phyloP scores from a whole-genome alignment of 1,284 basidiomycete genomes.

The Amylostereum areolatum region DNA sequence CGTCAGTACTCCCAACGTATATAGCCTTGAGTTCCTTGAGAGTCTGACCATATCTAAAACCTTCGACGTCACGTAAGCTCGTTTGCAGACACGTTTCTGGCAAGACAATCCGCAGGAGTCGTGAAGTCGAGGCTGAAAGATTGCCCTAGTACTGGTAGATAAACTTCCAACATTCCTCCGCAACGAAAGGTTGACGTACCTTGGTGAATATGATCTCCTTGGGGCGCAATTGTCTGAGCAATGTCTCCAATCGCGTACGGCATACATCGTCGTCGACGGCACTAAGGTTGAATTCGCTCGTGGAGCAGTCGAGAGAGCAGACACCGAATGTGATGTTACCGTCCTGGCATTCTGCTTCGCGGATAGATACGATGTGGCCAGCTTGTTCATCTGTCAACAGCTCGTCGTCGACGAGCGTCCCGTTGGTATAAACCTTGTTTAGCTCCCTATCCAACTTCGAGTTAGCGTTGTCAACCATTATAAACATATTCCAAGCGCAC shows the following conservation, averaged over 20 bases:
- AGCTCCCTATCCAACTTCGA: conserved; percentile 64
- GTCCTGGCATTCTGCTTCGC: conserved; percentile 50
- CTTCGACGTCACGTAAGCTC: conserved; percentile 77
- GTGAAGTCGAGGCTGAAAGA: conserved; percentile 74
- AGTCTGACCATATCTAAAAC: conserved; percentile 70
- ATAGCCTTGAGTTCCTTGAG: conserved; percentile 64
- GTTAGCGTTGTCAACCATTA: conserved; percentile 18
- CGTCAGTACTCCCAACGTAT: conserved; percentile 44
- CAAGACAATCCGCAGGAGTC: conserved; percentile 75
- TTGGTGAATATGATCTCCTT: conserved; percentile 94
- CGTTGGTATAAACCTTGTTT: conserved; percentile 94
- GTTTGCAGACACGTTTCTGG: conserved; percentile 85
- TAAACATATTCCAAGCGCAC: conserved; percentile 22
- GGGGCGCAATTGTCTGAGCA: conserved; percentile 87
- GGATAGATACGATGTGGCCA: conserved; percentile 91
- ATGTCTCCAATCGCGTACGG: conserved; percentile 88
- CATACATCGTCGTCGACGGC: conserved; percentile 91
- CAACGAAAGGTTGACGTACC: conserved; percentile 35
- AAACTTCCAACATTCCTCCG: not conserved
- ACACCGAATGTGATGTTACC: conserved; percentile 73
- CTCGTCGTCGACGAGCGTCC: conserved; percentile 90
- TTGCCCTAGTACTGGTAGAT: conserved; percentile 54
- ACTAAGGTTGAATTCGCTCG: conserved; percentile 92
- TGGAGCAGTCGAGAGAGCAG: conserved; percentile 93
- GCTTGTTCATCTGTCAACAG: conserved; percentile 92